Conservation (phyloP, 2,329 filamentous ascomycete genomes). For the Fusarium sororula region DNA sequence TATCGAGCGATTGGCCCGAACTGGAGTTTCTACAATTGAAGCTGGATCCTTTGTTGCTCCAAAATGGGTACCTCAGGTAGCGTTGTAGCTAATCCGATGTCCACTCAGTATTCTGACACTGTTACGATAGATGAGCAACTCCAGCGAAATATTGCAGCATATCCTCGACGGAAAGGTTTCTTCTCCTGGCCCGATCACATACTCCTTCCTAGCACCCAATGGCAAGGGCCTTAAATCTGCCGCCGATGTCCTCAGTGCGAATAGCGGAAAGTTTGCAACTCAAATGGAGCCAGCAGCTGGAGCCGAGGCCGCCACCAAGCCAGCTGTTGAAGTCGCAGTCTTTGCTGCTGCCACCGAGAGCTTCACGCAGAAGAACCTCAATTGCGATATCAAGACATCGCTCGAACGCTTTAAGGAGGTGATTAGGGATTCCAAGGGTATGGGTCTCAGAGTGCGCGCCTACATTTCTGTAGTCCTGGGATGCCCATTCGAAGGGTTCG, state of each 20-base stretch:
- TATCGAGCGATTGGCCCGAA: conserved; percentile 72
- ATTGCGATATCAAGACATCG: conserved; percentile 80
- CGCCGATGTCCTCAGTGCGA: conserved; percentile 58
- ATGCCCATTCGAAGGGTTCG: conserved; percentile 77
- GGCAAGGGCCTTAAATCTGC: conserved; percentile 75
- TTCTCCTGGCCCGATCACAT: conserved; percentile 68
- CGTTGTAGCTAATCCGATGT: not conserved
- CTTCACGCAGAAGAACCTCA: conserved; percentile 84
- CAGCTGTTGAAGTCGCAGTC: conserved; percentile 75
- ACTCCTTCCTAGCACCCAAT: conserved; percentile 85
- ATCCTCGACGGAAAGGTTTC: conserved; percentile 67
- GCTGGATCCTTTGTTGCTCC: conserved; percentile 84
- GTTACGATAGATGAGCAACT: conserved; percentile 76
- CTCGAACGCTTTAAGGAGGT: conserved; percentile 75
- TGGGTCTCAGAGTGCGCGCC: conserved; percentile 75
- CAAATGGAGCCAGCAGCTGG: conserved; percentile 56
- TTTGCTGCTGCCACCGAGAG: conserved; percentile 85
- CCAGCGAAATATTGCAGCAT: conserved; percentile 76
- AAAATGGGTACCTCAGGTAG: conserved; percentile 84
- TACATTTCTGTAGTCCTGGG: conserved; percentile 85
- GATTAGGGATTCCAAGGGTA: conserved; percentile 71
- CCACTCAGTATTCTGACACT: conserved; percentile 15
- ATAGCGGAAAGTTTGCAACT: conserved; percentile 61
- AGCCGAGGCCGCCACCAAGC: conserved; percentile 53
- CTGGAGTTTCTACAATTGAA: conserved; percentile 79